Conservation (phyloP, 106 monocot genomes). For the Amphibolis antarctica region DNA sequence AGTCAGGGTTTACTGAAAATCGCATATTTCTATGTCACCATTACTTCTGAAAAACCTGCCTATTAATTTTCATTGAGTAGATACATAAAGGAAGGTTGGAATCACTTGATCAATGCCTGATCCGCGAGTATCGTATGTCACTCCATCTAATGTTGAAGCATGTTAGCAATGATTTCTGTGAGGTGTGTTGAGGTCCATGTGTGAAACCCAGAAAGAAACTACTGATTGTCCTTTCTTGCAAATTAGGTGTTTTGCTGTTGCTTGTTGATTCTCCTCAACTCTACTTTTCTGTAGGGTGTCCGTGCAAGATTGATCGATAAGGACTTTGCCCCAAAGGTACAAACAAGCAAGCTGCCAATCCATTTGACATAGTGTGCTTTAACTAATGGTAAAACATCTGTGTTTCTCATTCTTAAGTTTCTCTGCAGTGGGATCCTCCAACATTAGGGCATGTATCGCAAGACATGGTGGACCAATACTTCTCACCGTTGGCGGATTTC, state of each 20-base stretch:
- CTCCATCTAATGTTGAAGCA: slow-evolving; percentile 62
- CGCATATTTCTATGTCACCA: neutral
- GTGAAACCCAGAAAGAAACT: neutral
- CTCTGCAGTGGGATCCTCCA: slow-evolving; percentile 91
- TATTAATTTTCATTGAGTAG: slow-evolving; percentile 19
- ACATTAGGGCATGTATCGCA: slow-evolving; percentile 51
- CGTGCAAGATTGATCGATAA: slow-evolving; percentile 69
- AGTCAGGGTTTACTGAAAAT: slow-evolving; percentile 6
- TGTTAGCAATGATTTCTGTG: slow-evolving; percentile 56
- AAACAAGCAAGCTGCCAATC: neutral
- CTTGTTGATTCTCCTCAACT: neutral
- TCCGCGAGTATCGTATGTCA: slow-evolving; percentile 91
- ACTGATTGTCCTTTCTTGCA: neutral
- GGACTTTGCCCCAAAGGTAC: slow-evolving; percentile 81
- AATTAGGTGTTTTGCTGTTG: neutral
- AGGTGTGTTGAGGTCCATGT: slow-evolving; percentile 30
- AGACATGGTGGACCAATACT: slow-evolving; percentile 75
- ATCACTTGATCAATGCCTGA: slow-evolving; percentile 80
- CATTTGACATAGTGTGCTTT: neutral
- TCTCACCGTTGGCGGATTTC: slow-evolving; percentile 60
- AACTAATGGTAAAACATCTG: too few species aligned
- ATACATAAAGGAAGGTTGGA: slow-evolving; percentile 89
- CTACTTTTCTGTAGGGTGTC: slow-evolving; percentile 45
- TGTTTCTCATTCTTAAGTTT: too few species aligned
- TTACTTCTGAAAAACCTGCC: neutral